These are phyloP conservation scores for Nemophila menziesii DNA, from an alignment of 257 asterid species.

Conservation along the genomic window DNA sequence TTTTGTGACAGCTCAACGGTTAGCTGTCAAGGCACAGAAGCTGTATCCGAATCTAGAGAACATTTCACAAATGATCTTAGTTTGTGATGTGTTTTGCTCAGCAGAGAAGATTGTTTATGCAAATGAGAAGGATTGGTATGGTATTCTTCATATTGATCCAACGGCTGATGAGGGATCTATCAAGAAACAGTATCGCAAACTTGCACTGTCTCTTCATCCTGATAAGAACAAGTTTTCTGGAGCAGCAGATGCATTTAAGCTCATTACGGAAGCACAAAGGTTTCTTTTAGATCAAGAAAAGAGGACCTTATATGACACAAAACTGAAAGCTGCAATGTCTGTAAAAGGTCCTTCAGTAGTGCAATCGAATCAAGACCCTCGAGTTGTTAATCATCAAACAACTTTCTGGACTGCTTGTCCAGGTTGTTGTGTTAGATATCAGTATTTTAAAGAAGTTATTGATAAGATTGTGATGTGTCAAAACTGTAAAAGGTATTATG, in stretches of 20 bases:
- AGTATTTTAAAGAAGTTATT: slow-evolving; percentile 14
- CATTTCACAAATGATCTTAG: slow-evolving; percentile 29
- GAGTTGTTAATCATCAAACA: slow-evolving; percentile 6
- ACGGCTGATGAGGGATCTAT: slow-evolving; percentile 35
- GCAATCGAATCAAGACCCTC: slow-evolving; percentile 11
- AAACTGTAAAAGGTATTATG: slow-evolving; percentile 14
- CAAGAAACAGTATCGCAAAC: slow-evolving; percentile 28
- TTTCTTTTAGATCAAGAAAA: slow-evolving; percentile 27
- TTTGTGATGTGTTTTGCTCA: slow-evolving; percentile 53
- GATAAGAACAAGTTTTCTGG: slow-evolving; percentile 48
- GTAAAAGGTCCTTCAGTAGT: slow-evolving; percentile 11
- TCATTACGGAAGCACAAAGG: slow-evolving; percentile 35
- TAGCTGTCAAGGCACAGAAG: slow-evolving; percentile 30
- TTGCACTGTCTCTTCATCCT: slow-evolving; percentile 52
- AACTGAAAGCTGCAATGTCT: slow-evolving; percentile 13
- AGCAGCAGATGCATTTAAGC: slow-evolving; percentile 45
- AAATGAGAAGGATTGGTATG: slow-evolving; percentile 45
- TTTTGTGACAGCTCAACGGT: slow-evolving; percentile 28
- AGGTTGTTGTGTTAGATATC: slow-evolving; percentile 17
- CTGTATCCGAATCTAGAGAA: slow-evolving; percentile 30
- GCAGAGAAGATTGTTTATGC: slow-evolving; percentile 17
- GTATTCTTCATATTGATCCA: slow-evolving; percentile 34
- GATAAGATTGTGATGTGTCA: slow-evolving; percentile 18
- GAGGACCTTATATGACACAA: slow-evolving; percentile 19
- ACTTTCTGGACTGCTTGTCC: slow-evolving; percentile 38